A percentile compares a stretch with the other conserved stretches of the same genome.
Evolutionary conservation across 75 land plant species (phyloP).

Genomic region (Adiantum capillusveneris): DNA sequence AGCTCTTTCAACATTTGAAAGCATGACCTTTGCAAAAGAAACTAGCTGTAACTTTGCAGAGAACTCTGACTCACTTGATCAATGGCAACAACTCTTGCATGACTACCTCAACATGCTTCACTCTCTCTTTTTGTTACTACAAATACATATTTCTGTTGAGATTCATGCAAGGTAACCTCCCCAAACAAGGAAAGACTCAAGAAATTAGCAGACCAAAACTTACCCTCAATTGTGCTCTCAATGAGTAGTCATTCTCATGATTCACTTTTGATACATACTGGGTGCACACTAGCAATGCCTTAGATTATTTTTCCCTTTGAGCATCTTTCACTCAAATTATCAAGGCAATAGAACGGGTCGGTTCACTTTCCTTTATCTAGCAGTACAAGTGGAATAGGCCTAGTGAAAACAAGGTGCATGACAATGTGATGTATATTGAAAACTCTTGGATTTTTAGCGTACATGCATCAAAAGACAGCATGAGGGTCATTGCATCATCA

Average conservation of each 20-base stretch:
- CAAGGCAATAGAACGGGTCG: conserved; percentile 90
- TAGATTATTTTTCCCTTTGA: conserved; percentile 82
- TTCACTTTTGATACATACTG: conserved; percentile 70
- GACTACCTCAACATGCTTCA: too few relatives aligned
- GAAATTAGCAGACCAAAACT: conserved; percentile 11
- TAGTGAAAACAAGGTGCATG: too few relatives aligned
- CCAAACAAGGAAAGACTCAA: too few relatives aligned
- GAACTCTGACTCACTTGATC: too few relatives aligned
- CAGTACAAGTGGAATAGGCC: background rate
- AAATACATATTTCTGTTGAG: too few relatives aligned
- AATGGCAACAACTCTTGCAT: too few relatives aligned
- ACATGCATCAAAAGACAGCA: conserved; percentile 81
- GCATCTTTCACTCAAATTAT: conserved; percentile 82
- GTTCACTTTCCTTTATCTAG: conserved; percentile 75
- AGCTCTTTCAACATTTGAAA: too few relatives aligned
- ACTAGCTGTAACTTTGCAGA: too few relatives aligned
- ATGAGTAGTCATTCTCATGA: conserved; percentile 73
- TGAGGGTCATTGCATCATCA: conserved; percentile 88
- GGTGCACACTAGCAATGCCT: conserved; percentile 62
- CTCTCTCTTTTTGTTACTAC: conserved; percentile 84
- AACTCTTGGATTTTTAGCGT: background rate
- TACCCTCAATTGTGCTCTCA: conserved; percentile 69
- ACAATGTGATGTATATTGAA: background rate
- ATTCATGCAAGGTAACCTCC: too few relatives aligned
- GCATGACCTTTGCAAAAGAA: too few relatives aligned